phyloP scores from a whole-genome alignment of 2,329 filamentous ascomycete species.

The Aureobasidium sp. region DNA sequence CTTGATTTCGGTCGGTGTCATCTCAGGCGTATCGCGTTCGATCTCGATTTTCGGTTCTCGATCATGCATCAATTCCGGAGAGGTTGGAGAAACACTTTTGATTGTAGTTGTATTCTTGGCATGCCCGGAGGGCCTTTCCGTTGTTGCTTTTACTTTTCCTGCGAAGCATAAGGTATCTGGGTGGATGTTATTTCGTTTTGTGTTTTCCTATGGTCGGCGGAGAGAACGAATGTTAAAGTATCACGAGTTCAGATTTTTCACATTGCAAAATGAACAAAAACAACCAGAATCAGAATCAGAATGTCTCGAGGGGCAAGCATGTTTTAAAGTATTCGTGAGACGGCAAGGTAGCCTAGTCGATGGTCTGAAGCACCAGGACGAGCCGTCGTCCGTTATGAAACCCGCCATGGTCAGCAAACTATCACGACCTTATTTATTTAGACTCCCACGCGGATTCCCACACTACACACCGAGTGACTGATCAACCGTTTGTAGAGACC shows the following conservation, averaged over 20 bases:
- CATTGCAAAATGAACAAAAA: conserved; percentile 10
- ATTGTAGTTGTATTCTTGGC: conserved; percentile 1
- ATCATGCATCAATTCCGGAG: neutral
- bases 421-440: conserved; percentile 1
- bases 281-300: neutral
- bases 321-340: neutral
- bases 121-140: neutral
- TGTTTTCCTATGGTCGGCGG: neutral
- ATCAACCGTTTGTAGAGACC: neutral
- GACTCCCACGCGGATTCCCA: neutral
- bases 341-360: neutral
- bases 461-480: neutral
- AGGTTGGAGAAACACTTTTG: neutral
- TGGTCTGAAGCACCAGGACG: conserved; percentile 2
- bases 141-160: neutral
- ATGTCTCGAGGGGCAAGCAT: neutral
- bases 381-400: conserved; percentile 10
- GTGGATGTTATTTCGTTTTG: neutral
- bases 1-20: neutral
- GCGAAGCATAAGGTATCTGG: neutral
- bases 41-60: neutral
- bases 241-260: conserved; percentile 3
- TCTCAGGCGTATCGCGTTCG: neutral
- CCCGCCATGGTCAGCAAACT: conserved; percentile 3
- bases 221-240: neutral